Evolutionary conservation across 2,329 filamentous ascomycete genomes (phyloP).

Genomic region (Xylariaceae sp.): DNA sequence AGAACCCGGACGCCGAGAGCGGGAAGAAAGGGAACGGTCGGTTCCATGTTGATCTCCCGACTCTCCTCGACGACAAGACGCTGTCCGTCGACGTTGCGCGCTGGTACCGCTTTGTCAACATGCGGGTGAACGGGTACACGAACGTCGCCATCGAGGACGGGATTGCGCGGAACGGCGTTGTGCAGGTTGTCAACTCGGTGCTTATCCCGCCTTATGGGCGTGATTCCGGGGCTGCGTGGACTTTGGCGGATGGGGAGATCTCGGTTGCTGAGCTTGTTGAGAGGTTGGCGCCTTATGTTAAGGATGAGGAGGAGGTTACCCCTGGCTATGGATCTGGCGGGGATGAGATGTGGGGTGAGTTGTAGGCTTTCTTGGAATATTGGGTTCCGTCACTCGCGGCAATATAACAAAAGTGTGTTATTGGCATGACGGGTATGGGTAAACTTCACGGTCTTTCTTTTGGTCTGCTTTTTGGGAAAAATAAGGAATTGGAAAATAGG

Average conservation of each 20-base stretch:
- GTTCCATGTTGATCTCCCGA: conserved; percentile 67
- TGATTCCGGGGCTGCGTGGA: conserved; percentile 40
- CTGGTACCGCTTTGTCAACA: conserved; percentile 63
- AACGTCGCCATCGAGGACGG: conserved; percentile 65
- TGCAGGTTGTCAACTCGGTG: conserved; percentile 70
- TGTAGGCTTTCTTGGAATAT: too few species aligned
- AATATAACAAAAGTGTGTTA: too few species aligned
- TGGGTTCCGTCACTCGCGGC: too few species aligned
- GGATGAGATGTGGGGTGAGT: conserved; percentile 21
- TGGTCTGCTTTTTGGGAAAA: too few species aligned
- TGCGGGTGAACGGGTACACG: conserved; percentile 72
- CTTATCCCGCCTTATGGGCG: conserved; percentile 68
- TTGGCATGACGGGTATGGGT: too few species aligned
- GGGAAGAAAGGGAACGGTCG: conserved; percentile 40
- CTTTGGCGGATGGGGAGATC: conserved; percentile 50
- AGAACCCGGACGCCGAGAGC: conserved; percentile 18
- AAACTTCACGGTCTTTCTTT: too few species aligned
- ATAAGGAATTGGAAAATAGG: too few species aligned
- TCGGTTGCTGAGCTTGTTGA: conserved; percentile 23
- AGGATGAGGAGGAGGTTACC: conserved; percentile 7
- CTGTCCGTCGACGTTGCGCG: conserved; percentile 68
- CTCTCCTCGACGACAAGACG: conserved; percentile 61
- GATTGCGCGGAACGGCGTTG: conserved; percentile 72
- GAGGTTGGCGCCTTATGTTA: conserved; percentile 37
- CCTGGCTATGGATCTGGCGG: neutral